These are phyloP conservation scores for Sporopachydermia quercuum DNA, from an alignment of 805 yeast genomes.

Conservation along the genomic window DNA sequence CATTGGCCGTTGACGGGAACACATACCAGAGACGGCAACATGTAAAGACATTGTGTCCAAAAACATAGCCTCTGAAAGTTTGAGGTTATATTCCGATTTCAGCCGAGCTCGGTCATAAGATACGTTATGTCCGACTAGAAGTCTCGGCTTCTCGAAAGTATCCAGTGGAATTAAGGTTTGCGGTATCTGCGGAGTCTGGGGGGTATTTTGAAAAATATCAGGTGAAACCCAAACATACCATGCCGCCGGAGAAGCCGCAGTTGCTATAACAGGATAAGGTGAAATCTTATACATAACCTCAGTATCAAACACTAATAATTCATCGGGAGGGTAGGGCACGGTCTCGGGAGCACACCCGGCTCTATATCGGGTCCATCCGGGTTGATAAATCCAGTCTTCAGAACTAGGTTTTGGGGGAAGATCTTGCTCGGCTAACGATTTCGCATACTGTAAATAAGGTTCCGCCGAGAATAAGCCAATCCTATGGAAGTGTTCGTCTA, in stretches of 20 bases:
- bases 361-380: conserved; percentile 78
- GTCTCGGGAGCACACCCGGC: conserved; percentile 33
- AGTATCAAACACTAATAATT: conserved; percentile 71
- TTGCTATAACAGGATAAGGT: conserved; percentile 64
- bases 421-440: conserved; percentile 26
- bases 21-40: conserved; percentile 80
- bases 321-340: conserved; percentile 60
- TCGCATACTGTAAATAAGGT: conserved; percentile 42
- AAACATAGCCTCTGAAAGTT: conserved; percentile 56
- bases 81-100: conserved; percentile 63
- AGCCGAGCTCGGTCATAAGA: conserved; percentile 84
- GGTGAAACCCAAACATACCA: conserved; percentile 98
- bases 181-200: conserved; percentile 5
- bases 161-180: conserved; percentile 53
- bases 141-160: conserved; percentile 28
- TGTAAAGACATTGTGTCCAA: conserved; percentile 90
- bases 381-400: conserved; percentile 33
- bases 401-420: conserved; percentile 26
- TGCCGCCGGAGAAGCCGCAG: conserved; percentile 60
- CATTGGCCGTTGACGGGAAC: conserved; percentile 75
- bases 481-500: conserved; percentile 77
- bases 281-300: conserved; percentile 72
- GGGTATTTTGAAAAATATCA: conserved; percentile 40
- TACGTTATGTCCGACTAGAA: conserved; percentile 82
- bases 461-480: conserved; percentile 45